These are phyloP conservation scores for Halteria grandinella DNA, from an alignment of 73 alveolate genomes.

Conservation along the genomic window DNA sequence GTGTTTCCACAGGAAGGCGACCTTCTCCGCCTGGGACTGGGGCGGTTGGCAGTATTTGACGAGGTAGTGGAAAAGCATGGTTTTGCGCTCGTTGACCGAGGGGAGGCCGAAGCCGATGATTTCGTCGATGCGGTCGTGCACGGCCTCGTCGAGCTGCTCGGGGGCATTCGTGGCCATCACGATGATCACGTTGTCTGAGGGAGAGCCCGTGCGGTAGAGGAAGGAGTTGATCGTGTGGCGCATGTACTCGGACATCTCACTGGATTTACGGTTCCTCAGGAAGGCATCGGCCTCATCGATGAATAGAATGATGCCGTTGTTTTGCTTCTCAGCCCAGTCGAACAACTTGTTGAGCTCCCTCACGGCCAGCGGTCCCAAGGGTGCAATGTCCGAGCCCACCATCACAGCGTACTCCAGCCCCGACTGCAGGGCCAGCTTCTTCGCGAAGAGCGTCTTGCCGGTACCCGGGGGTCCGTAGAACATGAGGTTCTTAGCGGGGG, in stretches of 20 bases:
- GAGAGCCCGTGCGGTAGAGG: constrained; percentile 81
- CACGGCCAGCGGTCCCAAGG: constrained; percentile 87
- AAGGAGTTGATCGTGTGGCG: constrained; percentile 79
- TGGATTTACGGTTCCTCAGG: constrained; percentile 70
- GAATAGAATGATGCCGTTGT: constrained; percentile 76
- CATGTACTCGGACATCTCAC: constrained; percentile 67
- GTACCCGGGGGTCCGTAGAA: constrained; percentile 97
- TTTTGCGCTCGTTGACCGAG: constrained; percentile 67
- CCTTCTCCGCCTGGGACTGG: constrained; percentile 30
- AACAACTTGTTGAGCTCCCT: constrained; percentile 84
- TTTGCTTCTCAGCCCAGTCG: constrained; percentile 88
- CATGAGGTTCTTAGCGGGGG: constrained; percentile 82
- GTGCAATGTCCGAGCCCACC: constrained; percentile 94
- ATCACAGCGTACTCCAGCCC: constrained; percentile 89
- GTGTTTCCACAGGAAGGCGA: constrained; percentile 43
- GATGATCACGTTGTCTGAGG: constrained; percentile 71
- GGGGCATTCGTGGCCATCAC: constrained; percentile 90
- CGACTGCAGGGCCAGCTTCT: constrained; percentile 74
- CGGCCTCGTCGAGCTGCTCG: constrained; percentile 89
- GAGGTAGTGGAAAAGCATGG: constrained; percentile 73
- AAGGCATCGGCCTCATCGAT: constrained; percentile 95
- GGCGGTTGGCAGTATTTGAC: constrained; percentile 73
- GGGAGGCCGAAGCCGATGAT: constrained; percentile 79
- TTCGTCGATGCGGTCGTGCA: constrained; percentile 88
- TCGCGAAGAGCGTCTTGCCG: constrained; percentile 93